phyloP scores from a whole-genome alignment of 140 eudicot species.

The Stevia rebaudiana region DNA sequence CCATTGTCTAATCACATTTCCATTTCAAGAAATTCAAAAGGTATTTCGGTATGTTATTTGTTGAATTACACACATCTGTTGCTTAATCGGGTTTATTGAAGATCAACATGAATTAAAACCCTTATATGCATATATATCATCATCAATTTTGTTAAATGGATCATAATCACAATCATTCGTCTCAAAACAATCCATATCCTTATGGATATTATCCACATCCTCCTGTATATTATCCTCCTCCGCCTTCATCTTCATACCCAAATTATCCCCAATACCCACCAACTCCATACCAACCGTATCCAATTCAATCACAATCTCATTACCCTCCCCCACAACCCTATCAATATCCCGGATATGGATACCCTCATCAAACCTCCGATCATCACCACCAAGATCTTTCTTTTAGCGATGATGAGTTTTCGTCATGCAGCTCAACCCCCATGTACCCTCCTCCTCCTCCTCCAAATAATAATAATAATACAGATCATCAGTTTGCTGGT shows the following conservation, averaged over 20 bases:
- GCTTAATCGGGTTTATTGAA: slow-evolving; percentile 2
- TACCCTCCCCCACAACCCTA: slow-evolving; percentile 29
- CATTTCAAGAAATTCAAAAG: background rate
- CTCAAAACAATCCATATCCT: slow-evolving; percentile 33
- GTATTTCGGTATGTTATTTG: slow-evolving; percentile 10
- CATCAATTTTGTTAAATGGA: slow-evolving; percentile 39
- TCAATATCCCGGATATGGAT: slow-evolving; percentile 19
- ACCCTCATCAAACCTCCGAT: slow-evolving; percentile 20
- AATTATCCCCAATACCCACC: slow-evolving; percentile 41
- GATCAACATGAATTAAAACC: background rate
- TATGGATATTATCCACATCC: slow-evolving; percentile 52
- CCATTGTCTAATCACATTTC: no score
- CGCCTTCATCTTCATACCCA: no score
- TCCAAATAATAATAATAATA: no score
- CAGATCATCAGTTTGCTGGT: slow-evolving; percentile 25
- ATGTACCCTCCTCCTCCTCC: slow-evolving; percentile 30
- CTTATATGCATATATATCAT: background rate
- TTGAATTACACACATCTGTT: background rate
- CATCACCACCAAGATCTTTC: slow-evolving; percentile 5
- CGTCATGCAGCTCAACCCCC: background rate
- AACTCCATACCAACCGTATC: slow-evolving; percentile 30
- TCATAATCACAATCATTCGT: slow-evolving; percentile 36
- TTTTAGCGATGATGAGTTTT: slow-evolving; percentile 11
- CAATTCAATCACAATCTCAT: slow-evolving; percentile 27
- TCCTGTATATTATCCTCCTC: slow-evolving; percentile 27